These are phyloP conservation scores for Oleoguttula mirabilis DNA, from an alignment of 495 filamentous ascomycete genomes.

Conservation along the genomic window DNA sequence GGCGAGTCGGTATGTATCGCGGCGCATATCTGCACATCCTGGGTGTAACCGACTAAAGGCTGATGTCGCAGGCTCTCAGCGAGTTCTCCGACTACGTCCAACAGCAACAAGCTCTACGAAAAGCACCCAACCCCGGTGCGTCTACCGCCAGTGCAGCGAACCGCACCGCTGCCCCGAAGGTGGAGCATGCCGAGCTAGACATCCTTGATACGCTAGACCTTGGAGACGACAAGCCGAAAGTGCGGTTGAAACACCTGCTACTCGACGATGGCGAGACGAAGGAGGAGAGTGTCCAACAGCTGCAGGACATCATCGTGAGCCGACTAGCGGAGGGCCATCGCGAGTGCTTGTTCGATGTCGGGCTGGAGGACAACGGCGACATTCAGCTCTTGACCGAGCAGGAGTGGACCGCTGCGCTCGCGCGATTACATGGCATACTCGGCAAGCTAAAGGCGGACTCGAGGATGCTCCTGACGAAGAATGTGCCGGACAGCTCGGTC, in stretches of 20 bases:
- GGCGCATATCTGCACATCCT: too few species aligned
- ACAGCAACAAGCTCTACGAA: slow-evolving; percentile 65
- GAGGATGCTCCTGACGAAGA: slow-evolving; percentile 71
- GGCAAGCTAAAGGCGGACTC: slow-evolving; percentile 58
- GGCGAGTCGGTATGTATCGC: slow-evolving; percentile 60
- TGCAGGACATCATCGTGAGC: slow-evolving; percentile 48
- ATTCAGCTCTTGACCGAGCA: slow-evolving; percentile 69
- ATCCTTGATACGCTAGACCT: slow-evolving; percentile 81
- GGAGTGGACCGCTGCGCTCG: slow-evolving; percentile 68
- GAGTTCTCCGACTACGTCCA: slow-evolving; percentile 98
- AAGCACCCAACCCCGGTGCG: slow-evolving; percentile 24
- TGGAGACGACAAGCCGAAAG: slow-evolving; percentile 55
- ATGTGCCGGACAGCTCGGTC: slow-evolving; percentile 70
- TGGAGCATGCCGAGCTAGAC: slow-evolving; percentile 83
- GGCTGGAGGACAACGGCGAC: slow-evolving; percentile 83
- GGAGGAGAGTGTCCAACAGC: slow-evolving; percentile 46
- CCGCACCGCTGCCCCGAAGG: slow-evolving; percentile 26
- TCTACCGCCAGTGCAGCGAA: slow-evolving; percentile 27
- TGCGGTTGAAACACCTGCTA: slow-evolving; percentile 65
- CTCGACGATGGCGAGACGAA: slow-evolving; percentile 49
- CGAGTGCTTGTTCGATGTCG: slow-evolving; percentile 84
- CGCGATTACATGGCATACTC: slow-evolving; percentile 53
- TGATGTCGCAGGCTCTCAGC: slow-evolving; percentile 57
- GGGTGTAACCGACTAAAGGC: background rate
- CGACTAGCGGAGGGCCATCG: slow-evolving; percentile 78